A percentile compares a stretch with the other conserved stretches of the same genome.
Evolutionary conservation across 2,329 filamentous ascomycete genomes (phyloP).

Genomic region (Immersiporthe knoxdaviesiana): DNA sequence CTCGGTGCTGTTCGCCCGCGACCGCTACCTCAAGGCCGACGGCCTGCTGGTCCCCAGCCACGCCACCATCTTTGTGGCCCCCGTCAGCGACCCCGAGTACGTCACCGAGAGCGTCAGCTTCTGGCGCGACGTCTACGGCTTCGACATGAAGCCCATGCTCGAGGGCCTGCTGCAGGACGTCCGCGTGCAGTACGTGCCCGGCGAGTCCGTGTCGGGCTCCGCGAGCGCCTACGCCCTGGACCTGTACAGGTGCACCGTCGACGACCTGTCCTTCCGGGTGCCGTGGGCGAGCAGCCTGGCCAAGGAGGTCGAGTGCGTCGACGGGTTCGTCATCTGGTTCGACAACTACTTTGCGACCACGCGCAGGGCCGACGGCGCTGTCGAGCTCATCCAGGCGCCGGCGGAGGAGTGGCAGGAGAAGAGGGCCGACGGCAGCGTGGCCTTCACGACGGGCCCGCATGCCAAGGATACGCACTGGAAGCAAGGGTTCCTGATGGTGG

Average conservation of each 20-base stretch:
- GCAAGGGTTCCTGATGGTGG: constrained; percentile 75
- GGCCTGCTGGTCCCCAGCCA: constrained; percentile 88
- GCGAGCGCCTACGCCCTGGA: constrained; percentile 74
- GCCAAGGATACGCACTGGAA: constrained; percentile 87
- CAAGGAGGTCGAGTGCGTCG: constrained; percentile 68
- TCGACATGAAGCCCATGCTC: constrained; percentile 92
- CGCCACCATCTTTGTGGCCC: constrained; percentile 80
- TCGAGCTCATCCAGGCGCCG: constrained; percentile 56
- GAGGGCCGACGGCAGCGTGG: constrained; percentile 63
- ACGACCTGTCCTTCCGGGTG: constrained; percentile 76
- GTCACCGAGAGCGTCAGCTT: constrained; percentile 78
- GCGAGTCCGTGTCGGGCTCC: constrained; percentile 60
- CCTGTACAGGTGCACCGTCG: constrained; percentile 70
- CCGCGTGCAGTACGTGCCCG: constrained; percentile 73
- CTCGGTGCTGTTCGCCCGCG: constrained; percentile 84
- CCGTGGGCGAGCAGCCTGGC: constrained; percentile 66
- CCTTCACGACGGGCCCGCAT: constrained; percentile 84
- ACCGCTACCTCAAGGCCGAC: constrained; percentile 78
- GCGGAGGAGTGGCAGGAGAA: constrained; percentile 66
- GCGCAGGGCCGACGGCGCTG: constrained; percentile 46
- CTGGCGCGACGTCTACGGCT: constrained; percentile 93
- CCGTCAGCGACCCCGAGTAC: constrained; percentile 77
- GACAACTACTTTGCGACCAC: constrained; percentile 85
- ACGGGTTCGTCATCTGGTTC: constrained; percentile 91
- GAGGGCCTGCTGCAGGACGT: constrained; percentile 79